These are phyloP conservation scores for Triglochin maritima DNA, from an alignment of 106 monocot species.

Conservation along the genomic window DNA sequence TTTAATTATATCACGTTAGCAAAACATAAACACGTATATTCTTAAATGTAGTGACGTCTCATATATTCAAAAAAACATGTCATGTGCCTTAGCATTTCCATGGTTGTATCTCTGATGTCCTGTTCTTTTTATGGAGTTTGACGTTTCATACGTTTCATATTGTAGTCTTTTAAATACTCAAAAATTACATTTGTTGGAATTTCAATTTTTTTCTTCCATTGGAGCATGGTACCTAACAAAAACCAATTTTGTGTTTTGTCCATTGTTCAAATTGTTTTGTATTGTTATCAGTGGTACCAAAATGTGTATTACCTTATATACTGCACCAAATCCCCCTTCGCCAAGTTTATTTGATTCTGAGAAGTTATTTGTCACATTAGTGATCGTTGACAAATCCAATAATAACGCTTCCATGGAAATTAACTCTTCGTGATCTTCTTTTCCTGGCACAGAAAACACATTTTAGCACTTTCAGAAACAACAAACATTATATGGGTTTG, in stretches of 20 bases:
- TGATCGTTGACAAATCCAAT: background rate
- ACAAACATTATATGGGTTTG: no score
- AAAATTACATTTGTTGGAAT: background rate
- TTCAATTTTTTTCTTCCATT: background rate
- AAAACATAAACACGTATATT: no score
- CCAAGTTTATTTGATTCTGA: slow-evolving; percentile 8
- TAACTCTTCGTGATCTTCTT: background rate
- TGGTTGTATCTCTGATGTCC: no score
- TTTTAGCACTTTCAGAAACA: background rate
- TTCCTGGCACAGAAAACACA: background rate
- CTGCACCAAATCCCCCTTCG: slow-evolving; percentile 9
- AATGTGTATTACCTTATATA: slow-evolving; percentile 1
- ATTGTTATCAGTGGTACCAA: no score
- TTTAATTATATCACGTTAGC: no score
- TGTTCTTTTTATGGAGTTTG: no score
- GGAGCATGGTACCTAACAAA: no score
- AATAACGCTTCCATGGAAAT: background rate
- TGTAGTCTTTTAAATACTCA: background rate
- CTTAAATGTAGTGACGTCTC: no score
- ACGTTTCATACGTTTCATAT: background rate
- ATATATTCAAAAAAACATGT: no score
- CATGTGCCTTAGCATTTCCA: no score
- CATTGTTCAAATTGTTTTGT: no score
- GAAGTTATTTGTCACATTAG: background rate
- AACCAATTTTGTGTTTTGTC: no score